Evolutionary conservation across 495 filamentous ascomycete genomes (phyloP), one percentile per base, ranked within the genome.

Genomic region (Penicillium canescens): DNA sequence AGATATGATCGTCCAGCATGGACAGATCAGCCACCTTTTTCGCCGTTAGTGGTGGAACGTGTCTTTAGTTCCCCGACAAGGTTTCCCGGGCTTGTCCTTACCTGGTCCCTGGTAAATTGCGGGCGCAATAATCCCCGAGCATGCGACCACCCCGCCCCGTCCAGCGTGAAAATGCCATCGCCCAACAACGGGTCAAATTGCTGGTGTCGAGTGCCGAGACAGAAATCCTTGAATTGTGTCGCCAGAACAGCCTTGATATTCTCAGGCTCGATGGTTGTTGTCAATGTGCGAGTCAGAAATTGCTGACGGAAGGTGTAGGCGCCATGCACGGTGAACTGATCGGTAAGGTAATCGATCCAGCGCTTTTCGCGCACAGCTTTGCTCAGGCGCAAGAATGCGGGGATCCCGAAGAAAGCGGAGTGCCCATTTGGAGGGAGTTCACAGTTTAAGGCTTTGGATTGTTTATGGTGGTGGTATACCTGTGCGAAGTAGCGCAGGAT

Each of bases 201-300:
- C 26, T 62, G 48, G 34, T 68, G 69, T 46, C 82, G 50, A 1
- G 66, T 66, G 1, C 80, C 82, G 4, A 85, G 55, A 23, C 69
- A 68, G 55, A 83, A 90, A 49, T 87, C 86, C 21, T 85, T 77
- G 62, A 95, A 96, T 57, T 95, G 86, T 0, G 85, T 87, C 0
- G 91, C 89, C 3, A 96, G 77, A 6, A 96, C 72, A 1, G 91
- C 86, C 63, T 96, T 91, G 68, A 98, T 79, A 67, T 95, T 96
- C 61, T 92, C 86, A 0, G 89, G 91, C 39, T 95, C 89, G 42
- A 72, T 75, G 1, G 90, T 92, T 16, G 75, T 65, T 35, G 86
- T 57, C 4, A 67, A n/a, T 2, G 39, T 36, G 2, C 55, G 54
- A 4, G 64, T 59, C 1, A 75, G 56, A 2, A 71, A 48, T 1